A percentile compares a stretch with the other conserved stretches of the same genome.
Conservation (phyloP, 352 stramenopile genomes). For the Globisporangium polare region DNA sequence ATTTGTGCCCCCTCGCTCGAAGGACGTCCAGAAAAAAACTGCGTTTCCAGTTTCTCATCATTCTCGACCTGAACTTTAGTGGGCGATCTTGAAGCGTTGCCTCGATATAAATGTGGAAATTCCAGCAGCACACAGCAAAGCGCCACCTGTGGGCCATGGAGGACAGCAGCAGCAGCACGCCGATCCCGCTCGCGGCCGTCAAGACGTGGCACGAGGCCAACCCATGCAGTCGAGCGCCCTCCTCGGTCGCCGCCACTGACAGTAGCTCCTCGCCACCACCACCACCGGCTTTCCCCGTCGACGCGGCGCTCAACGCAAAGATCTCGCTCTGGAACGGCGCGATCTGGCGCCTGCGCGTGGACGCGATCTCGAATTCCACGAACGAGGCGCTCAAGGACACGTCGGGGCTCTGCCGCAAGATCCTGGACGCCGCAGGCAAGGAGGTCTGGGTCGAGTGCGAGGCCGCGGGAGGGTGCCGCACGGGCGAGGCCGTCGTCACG, state of each 20-base stretch:
- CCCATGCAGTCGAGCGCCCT: neutral
- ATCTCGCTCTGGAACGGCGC: conserved; percentile 54
- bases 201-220: conserved; percentile 11
- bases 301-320: conserved; percentile 37
- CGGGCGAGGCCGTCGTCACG: conserved; percentile 80
- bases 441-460: conserved; percentile 76
- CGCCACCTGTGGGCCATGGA: neutral
- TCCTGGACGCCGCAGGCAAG: conserved; percentile 67
- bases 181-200: conserved; percentile 2
- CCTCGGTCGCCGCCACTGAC: conserved; percentile 19
- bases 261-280: neutral
- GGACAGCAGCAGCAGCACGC: conserved; percentile 4
- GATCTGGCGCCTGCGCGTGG: conserved; percentile 50
- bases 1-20: neutral
- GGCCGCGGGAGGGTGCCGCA: conserved; percentile 57
- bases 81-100: neutral
- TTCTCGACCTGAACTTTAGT: neutral
- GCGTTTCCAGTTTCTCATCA: neutral
- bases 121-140: neutral
- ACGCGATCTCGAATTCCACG: conserved; percentile 79
- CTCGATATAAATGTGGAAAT: neutral
- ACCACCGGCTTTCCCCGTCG: conserved; percentile 18
- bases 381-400: conserved; percentile 70
- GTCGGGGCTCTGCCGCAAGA: conserved; percentile 48
- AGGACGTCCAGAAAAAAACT: neutral